These are phyloP conservation scores for Leccinum subgranulosum DNA, from an alignment of 768 basidiomycete species.

Conservation along the genomic window DNA sequence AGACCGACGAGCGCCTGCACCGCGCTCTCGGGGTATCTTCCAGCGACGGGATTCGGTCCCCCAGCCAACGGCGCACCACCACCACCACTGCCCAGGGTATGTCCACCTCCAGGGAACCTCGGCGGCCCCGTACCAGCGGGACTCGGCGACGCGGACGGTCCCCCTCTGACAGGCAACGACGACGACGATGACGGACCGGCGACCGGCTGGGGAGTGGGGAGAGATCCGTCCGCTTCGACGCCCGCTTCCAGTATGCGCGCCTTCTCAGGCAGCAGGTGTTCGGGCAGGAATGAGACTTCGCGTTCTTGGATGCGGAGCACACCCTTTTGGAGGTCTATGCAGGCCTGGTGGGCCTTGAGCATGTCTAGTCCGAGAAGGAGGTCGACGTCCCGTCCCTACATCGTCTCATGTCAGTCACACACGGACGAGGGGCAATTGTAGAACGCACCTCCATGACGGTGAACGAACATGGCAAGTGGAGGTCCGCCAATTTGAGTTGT, in stretches of 20 bases:
- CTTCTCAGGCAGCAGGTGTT: slow-evolving; percentile 91
- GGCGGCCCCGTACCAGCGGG: slow-evolving; percentile 36
- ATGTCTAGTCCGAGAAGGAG: slow-evolving; percentile 99
- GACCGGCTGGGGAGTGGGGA: slow-evolving; percentile 15
- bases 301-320: slow-evolving; percentile 90
- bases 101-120: slow-evolving; percentile 69
- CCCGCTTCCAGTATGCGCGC: slow-evolving; percentile 47
- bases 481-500: slow-evolving; percentile 82
- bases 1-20: slow-evolving; percentile 71
- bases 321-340: slow-evolving; percentile 88
- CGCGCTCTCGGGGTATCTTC: slow-evolving; percentile 53
- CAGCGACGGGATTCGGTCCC: slow-evolving; percentile 41
- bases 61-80: background rate
- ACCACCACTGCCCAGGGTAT: slow-evolving; percentile 46
- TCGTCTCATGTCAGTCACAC: background rate
- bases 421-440: background rate
- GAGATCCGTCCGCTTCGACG: slow-evolving; percentile 23
- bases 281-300: slow-evolving; percentile 84
- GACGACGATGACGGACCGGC: slow-evolving; percentile 9
- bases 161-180: background rate
- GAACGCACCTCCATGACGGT: slow-evolving; percentile 85
- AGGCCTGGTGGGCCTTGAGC: slow-evolving; percentile 96
- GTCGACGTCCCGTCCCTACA: slow-evolving; percentile 85
- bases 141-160: slow-evolving; percentile 27
- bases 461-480: slow-evolving; percentile 86